Conservation (phyloP, 768 basidiomycete species). For the Collybiopsis confluens region DNA sequence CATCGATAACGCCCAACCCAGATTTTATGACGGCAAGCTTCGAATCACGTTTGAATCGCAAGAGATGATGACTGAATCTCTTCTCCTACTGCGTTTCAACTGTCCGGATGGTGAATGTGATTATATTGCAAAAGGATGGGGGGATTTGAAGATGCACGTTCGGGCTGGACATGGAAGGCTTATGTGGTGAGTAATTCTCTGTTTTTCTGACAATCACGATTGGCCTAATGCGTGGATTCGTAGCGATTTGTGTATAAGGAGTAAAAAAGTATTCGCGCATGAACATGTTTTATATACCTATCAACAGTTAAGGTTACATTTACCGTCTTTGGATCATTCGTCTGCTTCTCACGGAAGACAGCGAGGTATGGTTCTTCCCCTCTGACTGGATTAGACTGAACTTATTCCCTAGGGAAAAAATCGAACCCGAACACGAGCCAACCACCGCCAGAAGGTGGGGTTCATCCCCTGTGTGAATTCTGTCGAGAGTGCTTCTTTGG, state of each 20-base stretch:
- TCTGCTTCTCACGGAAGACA: neutral
- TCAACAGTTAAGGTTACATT: slow-evolving; percentile 60
- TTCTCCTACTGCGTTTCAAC: slow-evolving; percentile 90
- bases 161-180: slow-evolving; percentile 69
- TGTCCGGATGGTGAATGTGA: slow-evolving; percentile 85
- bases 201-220: neutral
- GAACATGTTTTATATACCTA: slow-evolving; percentile 85
- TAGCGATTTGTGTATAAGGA: slow-evolving; percentile 83
- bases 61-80: slow-evolving; percentile 93
- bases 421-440: slow-evolving; percentile 21
- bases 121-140: slow-evolving; percentile 84
- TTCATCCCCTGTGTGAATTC: slow-evolving; percentile 82
- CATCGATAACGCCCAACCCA: neutral
- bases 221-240: neutral
- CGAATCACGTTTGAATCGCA: slow-evolving; percentile 82
- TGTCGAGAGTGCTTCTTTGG: slow-evolving; percentile 91
- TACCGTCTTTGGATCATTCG: slow-evolving; percentile 63
- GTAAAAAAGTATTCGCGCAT: slow-evolving; percentile 93
- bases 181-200: slow-evolving; percentile 64
- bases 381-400: neutral
- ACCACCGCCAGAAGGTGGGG: slow-evolving; percentile 56
- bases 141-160: slow-evolving; percentile 81
- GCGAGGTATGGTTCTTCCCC: neutral
- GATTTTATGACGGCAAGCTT: slow-evolving; percentile 66
- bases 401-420: neutral